Evolutionary conservation across 2,329 filamentous ascomycete species (phyloP).

Genomic region (Chrysoporthe puriensis): DNA sequence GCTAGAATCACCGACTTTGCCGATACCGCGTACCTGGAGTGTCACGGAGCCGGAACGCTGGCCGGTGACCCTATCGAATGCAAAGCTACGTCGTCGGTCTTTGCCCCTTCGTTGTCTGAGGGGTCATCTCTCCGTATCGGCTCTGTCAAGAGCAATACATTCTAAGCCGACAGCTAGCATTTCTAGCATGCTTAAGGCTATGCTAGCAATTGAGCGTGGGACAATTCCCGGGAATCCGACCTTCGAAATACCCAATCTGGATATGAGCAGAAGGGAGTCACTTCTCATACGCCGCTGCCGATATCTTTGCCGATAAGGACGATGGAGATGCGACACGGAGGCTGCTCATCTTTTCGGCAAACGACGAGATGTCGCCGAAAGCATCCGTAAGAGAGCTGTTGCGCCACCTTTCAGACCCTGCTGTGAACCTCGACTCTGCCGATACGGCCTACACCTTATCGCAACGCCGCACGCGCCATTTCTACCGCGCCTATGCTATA

Average conservation of each 20-base stretch:
- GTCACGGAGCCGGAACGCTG: slow-evolving; percentile 42
- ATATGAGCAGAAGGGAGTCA: not conserved
- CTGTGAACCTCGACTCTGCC: not conserved
- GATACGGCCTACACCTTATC: slow-evolving; percentile 32
- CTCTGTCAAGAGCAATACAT: slow-evolving; percentile 46
- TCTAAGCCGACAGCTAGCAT: slow-evolving; percentile 51
- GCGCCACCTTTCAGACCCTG: slow-evolving; percentile 4
- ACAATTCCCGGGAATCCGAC: slow-evolving; percentile 54
- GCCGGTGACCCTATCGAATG: slow-evolving; percentile 41
- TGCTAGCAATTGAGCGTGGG: slow-evolving; percentile 53
- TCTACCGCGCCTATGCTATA: slow-evolving; percentile 22
- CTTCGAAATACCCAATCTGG: slow-evolving; percentile 50
- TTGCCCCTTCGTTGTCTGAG: not conserved
- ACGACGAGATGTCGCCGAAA: slow-evolving; percentile 31
- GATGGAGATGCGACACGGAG: slow-evolving; percentile 2
- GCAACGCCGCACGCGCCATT: slow-evolving; percentile 18
- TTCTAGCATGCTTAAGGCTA: slow-evolving; percentile 55
- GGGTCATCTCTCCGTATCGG: slow-evolving; percentile 26
- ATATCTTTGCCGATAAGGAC: not conserved
- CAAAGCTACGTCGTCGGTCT: slow-evolving; percentile 15
- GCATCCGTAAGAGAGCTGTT: slow-evolving; percentile 14
- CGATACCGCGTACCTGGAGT: slow-evolving; percentile 33
- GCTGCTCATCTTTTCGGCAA: slow-evolving; percentile 23
- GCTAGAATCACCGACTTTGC: slow-evolving; percentile 27
- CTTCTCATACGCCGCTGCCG: not conserved